Conservation (phyloP, 768 basidiomycete genomes). For the Phylloporus rhodoxanthus region DNA sequence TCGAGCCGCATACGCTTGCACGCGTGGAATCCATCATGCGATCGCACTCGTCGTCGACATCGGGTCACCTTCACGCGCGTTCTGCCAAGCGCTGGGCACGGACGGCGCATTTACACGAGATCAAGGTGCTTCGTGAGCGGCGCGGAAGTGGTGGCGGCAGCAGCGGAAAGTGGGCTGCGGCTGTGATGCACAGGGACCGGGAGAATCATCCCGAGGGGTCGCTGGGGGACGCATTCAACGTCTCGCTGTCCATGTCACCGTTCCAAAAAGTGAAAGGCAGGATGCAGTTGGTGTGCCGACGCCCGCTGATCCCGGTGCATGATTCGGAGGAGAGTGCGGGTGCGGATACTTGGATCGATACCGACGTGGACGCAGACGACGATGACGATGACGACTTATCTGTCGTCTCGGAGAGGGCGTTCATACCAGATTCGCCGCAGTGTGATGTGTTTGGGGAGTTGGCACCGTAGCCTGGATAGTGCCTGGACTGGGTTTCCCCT, state of each 20-base stretch:
- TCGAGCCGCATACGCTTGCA: constrained; percentile 25
- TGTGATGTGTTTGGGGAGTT: constrained; percentile 10
- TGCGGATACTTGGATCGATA: too few relatives aligned
- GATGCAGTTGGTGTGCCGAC: neutral
- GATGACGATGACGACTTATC: constrained; percentile 22
- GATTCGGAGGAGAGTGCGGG: too few relatives aligned
- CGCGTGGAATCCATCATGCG: constrained; percentile 16
- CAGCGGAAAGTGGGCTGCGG: constrained; percentile 1
- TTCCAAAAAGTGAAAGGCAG: neutral
- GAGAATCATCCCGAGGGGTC: constrained; percentile 5
- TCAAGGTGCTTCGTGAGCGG: constrained; percentile 28
- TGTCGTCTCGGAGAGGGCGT: constrained; percentile 11
- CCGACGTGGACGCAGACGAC: constrained; percentile 13
- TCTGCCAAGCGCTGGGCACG: constrained; percentile 55
- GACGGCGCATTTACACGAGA: constrained; percentile 65
- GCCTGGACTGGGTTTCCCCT: neutral
- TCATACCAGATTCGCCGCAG: constrained; percentile 5
- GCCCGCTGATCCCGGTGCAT: too few relatives aligned
- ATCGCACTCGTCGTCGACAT: constrained; percentile 20
- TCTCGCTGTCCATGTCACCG: neutral
- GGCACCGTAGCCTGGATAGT: neutral
- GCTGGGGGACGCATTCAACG: constrained; percentile 17
- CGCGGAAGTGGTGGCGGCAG: constrained; percentile 4
- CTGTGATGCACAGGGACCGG: neutral
- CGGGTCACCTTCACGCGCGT: constrained; percentile 17